Percentiles rank a stretch among this genome's conserved stretches.
Evolutionary conservation across 2,329 filamentous ascomycete species (phyloP).

Genomic region (Helotiales sp.): DNA sequence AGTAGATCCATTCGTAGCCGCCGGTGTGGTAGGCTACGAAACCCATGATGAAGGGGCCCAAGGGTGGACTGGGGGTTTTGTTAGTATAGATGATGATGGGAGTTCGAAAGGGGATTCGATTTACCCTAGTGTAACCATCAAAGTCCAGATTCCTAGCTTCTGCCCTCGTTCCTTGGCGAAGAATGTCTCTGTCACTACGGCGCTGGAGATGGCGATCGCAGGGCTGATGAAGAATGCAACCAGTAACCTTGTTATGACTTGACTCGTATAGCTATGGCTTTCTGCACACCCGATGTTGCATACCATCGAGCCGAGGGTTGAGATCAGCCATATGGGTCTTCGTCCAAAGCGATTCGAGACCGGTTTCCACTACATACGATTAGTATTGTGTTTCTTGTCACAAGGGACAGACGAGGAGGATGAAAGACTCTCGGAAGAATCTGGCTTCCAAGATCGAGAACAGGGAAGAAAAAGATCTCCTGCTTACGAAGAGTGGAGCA

Average conservation of each 20-base stretch:
- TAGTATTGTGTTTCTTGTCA: too few species aligned
- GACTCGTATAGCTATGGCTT: slow-evolving; percentile 45
- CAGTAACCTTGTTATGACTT: slow-evolving; percentile 48
- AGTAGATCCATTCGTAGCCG: slow-evolving; percentile 54
- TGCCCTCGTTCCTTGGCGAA: slow-evolving; percentile 52
- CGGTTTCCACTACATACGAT: too few species aligned
- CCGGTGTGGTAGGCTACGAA: slow-evolving; percentile 44
- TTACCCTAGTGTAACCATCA: slow-evolving; percentile 27
- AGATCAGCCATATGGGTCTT: slow-evolving; percentile 51
- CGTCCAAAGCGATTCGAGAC: slow-evolving; percentile 51
- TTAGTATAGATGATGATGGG: too few species aligned
- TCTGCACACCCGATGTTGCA: slow-evolving; percentile 54
- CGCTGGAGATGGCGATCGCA: slow-evolving; percentile 53
- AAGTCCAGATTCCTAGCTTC: slow-evolving; percentile 56
- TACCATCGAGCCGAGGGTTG: slow-evolving; percentile 43
- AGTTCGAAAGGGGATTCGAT: too few species aligned
- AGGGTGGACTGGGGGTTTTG: slow-evolving; percentile 13
- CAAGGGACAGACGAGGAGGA: too few species aligned
- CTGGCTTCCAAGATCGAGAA: too few species aligned
- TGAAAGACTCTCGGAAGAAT: too few species aligned
- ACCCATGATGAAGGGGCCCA: slow-evolving; percentile 35
- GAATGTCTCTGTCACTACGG: slow-evolving; percentile 55
- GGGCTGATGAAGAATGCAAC: slow-evolving; percentile 54
- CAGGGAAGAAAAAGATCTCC: too few species aligned
- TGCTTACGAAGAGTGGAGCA: slow-evolving; percentile 49